Evolutionary conservation across 2,329 filamentous ascomycete genomes (phyloP).

Genomic region (Pestalotiopsis sp.): DNA sequence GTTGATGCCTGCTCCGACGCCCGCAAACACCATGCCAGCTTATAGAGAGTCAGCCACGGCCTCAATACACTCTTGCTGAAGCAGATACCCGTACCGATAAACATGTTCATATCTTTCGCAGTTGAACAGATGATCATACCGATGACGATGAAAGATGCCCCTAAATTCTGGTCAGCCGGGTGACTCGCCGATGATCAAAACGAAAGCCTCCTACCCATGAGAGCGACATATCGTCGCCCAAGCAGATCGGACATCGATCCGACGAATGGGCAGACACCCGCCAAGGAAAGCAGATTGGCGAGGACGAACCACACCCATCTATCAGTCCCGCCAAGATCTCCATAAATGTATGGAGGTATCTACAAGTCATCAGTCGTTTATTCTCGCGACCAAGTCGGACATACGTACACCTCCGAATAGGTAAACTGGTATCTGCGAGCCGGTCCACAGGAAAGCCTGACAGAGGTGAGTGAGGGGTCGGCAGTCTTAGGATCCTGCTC

Average conservation of each 20-base stretch:
- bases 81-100: slow-evolving; percentile 53
- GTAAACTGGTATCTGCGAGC: slow-evolving; percentile 60
- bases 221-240: slow-evolving; percentile 61
- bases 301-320: slow-evolving; percentile 64
- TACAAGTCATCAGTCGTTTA: slow-evolving; percentile 28
- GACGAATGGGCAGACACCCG: slow-evolving; percentile 64
- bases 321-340: slow-evolving; percentile 61
- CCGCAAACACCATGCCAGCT: slow-evolving; percentile 57
- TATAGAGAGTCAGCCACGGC: slow-evolving; percentile 4
- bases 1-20: slow-evolving; percentile 67
- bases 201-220: slow-evolving; percentile 42
- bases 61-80: neutral
- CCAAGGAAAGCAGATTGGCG: slow-evolving; percentile 57
- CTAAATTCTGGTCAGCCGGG: neutral
- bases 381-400: slow-evolving; percentile 19
- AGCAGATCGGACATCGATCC: slow-evolving; percentile 67
- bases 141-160: slow-evolving; percentile 27
- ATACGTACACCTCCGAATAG: slow-evolving; percentile 42
- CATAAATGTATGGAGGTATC: slow-evolving; percentile 58
- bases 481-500: slow-evolving; percentile 51
- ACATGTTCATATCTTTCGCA: slow-evolving; percentile 60
- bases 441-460: slow-evolving; percentile 62
- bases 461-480: neutral
- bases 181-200: neutral
- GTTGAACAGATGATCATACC: slow-evolving; percentile 63